Percentiles rank a stretch among this genome's conserved stretches.
phyloP scores from a whole-genome alignment of 306 rosid species.

The Dryas drummondii region DNA sequence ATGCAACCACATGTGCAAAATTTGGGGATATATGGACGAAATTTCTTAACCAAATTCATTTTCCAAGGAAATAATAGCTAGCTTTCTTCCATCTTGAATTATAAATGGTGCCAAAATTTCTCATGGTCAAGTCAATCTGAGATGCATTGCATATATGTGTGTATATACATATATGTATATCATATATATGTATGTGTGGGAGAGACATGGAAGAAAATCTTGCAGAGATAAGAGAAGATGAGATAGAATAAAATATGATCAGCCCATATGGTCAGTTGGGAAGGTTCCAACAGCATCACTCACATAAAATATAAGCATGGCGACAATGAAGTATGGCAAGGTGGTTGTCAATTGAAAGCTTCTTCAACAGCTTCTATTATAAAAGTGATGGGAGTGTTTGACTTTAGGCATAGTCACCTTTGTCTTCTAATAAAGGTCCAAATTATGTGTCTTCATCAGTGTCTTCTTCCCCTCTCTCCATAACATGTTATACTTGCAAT shows the following conservation, averaged over 20 bases:
- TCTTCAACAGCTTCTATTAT: too few species aligned
- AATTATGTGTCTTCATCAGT: not conserved
- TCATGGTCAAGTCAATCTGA: not conserved
- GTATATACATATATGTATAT: too few species aligned
- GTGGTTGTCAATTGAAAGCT: slow-evolving; percentile 15
- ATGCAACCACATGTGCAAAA: too few species aligned
- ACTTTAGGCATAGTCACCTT: too few species aligned
- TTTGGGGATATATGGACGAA: too few species aligned
- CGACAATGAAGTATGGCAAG: slow-evolving; percentile 29
- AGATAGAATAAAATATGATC: not conserved
- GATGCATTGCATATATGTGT: too few species aligned
- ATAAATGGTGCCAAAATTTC: not conserved
- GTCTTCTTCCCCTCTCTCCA: too few species aligned
- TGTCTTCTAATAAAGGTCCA: not conserved
- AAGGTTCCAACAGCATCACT: too few species aligned
- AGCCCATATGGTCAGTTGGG: too few species aligned
- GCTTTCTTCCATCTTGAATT: not conserved
- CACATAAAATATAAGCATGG: not conserved
- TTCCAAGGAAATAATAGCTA: not conserved
- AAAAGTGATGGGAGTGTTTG: not conserved
- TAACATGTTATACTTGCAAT: not conserved
- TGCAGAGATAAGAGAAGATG: slow-evolving; percentile 1
- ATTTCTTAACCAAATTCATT: too few species aligned
- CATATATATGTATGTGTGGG: not conserved
- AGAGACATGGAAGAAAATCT: not conserved